Conservation (phyloP, 129 eudicot species). For the Cynara cardunculus region DNA sequence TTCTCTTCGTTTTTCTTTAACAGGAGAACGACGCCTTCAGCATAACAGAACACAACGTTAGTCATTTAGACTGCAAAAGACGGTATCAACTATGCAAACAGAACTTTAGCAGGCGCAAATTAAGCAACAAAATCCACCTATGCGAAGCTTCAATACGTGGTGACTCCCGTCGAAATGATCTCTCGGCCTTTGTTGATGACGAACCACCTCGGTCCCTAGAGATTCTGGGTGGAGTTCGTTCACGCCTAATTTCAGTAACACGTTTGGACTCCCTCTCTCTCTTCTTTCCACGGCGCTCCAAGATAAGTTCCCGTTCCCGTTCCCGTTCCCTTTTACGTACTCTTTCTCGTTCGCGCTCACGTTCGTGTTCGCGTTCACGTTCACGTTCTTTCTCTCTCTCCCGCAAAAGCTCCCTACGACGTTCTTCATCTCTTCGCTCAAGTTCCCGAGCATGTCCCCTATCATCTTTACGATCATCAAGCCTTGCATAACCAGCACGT, state of each 20-base stretch:
- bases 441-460: slow-evolving; percentile 47
- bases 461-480: slow-evolving; percentile 65
- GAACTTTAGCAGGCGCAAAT: slow-evolving; percentile 46
- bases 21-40: slow-evolving; percentile 98
- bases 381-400: slow-evolving; percentile 65
- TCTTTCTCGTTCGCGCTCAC: slow-evolving; percentile 64
- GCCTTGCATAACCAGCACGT: slow-evolving; percentile 46
- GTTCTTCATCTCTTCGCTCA: slow-evolving; percentile 67
- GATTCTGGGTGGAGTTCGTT: slow-evolving; percentile 62
- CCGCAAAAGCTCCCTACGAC: slow-evolving; percentile 55
- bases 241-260: slow-evolving; percentile 56
- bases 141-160: slow-evolving; percentile 68
- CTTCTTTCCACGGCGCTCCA: slow-evolving; percentile 48
- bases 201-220: slow-evolving; percentile 74
- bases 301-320: slow-evolving; percentile 41
- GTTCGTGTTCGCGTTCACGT: slow-evolving; percentile 45
- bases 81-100: slow-evolving; percentile 45
- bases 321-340: slow-evolving; percentile 64
- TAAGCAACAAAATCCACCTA: slow-evolving; percentile 77
- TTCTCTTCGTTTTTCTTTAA: slow-evolving; percentile 88
- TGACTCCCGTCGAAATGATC: slow-evolving; percentile 53
- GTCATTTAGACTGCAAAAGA: slow-evolving; percentile 63
- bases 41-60: slow-evolving; percentile 81
- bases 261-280: slow-evolving; percentile 56
- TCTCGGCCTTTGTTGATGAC: slow-evolving; percentile 42